A percentile compares a stretch with the other conserved stretches of the same genome.
Conservation (phyloP, 164 flowering plant species). For the Dillenia turbinata region DNA sequence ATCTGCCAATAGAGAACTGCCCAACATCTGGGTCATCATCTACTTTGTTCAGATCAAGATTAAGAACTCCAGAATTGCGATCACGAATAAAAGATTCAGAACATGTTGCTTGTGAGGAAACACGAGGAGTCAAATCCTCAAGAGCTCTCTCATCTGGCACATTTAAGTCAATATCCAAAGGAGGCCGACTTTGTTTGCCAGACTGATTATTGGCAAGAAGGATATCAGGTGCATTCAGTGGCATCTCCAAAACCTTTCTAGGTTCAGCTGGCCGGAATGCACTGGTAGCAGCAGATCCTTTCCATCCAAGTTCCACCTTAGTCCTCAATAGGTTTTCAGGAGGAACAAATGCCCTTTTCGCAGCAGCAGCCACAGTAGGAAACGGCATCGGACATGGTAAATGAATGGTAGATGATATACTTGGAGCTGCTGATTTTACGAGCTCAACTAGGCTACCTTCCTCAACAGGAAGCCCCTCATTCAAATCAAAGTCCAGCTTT, state of each 20-base stretch:
- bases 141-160: constrained; percentile 63
- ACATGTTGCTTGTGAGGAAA: constrained; percentile 12
- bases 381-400: constrained; percentile 34
- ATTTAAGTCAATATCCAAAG: constrained; percentile 77
- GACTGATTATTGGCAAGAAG: constrained; percentile 24
- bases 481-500: constrained; percentile 80
- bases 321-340: constrained; percentile 55
- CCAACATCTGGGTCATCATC: constrained; percentile 63
- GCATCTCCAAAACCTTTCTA: constrained; percentile 47
- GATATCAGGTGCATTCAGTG: constrained; percentile 15
- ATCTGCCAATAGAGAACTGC: constrained; percentile 26
- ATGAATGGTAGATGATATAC: constrained; percentile 26
- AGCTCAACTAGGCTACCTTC: constrained; percentile 56
- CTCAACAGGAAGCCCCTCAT: constrained; percentile 74
- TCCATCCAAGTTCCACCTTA: constrained; percentile 82
- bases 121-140: constrained; percentile 49
- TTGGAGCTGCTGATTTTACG: constrained; percentile 16
- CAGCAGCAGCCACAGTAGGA: constrained; percentile 35
- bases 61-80: constrained; percentile 58
- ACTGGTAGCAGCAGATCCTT: constrained; percentile 97
- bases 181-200: constrained; percentile 44
- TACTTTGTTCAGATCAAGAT: constrained; percentile 75
- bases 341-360: constrained; percentile 75
- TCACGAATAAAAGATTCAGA: constrained; percentile 11
- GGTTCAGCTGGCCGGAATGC: constrained; percentile 99